phyloP scores from a whole-genome alignment of 768 basidiomycete species.

The Rhodotorula toruloides region DNA sequence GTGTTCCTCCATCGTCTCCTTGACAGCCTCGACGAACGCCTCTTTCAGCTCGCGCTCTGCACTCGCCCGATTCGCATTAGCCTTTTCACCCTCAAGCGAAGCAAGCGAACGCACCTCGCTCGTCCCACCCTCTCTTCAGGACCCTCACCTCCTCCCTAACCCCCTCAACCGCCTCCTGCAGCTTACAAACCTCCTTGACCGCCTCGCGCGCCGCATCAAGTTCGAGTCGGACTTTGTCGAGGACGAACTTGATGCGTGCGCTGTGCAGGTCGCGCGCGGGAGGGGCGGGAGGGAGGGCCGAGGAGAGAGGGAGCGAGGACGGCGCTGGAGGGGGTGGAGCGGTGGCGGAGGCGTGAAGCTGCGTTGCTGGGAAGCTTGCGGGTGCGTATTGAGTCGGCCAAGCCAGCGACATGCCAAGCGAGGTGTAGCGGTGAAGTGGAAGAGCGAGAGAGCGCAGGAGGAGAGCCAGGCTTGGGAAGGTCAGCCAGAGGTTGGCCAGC shows the following conservation, averaged over 20 bases:
- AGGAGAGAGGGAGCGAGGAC: neutral
- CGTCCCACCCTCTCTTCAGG: neutral
- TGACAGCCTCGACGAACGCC: neutral
- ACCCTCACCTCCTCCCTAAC: neutral
- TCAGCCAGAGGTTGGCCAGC: neutral
- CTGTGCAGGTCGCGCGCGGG: neutral
- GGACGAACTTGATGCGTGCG: conserved; percentile 7
- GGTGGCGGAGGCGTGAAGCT: neutral
- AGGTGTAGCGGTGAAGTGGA: neutral
- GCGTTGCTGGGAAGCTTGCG: neutral
- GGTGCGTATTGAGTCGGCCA: neutral
- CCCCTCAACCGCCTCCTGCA: conserved; percentile 3
- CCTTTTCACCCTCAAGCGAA: neutral
- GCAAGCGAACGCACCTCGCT: neutral
- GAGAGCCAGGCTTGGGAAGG: neutral
- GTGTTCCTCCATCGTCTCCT: neutral
- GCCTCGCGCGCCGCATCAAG: neutral
- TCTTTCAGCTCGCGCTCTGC: neutral
- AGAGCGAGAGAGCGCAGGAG: neutral
- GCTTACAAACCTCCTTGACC: conserved; percentile 4
- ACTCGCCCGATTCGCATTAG: neutral
- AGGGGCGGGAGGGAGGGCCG: conserved; percentile 1
- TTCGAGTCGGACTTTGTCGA: conserved; percentile 21
- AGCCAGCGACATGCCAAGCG: neutral
- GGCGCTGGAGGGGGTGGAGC: neutral